Base-by-base conservation (phyloP, 768 basidiomycete species). In the Trametes gibbosa region DNA sequence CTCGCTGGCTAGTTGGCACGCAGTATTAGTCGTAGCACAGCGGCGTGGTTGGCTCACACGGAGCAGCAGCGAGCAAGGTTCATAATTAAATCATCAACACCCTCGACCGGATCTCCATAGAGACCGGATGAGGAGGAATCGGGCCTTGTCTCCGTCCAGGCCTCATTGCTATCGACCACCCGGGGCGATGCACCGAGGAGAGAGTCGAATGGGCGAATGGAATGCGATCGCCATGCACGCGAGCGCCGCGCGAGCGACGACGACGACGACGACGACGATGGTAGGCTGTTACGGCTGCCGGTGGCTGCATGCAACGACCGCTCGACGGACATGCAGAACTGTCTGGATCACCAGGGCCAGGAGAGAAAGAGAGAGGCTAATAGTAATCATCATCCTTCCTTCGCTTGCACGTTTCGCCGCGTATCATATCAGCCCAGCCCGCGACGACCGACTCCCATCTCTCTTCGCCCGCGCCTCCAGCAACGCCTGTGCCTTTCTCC, bases 41-140 rank as follows among this genome's bases (percentile, higher is more conserved):
- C 16, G 14, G 5, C 6, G 12, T 12, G 13, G 23, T 23, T 2
- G 8, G 34, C n/a, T 25, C 43, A 34, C 34, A 53, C 42, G 27
- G 16, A 4, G 29, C 29, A 32, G 29, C 29, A 32, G 10, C 5
- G 29, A 5, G 29, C 59, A 60, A 54, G 53, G 52, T 50, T 50
- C 55, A 50, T 41, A 50, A 60, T 60, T 54, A 60, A 60, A 48
- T 60, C 53, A 60, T 60, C 52, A 54, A 55, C 29, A 14, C 39
- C 37, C 51, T 37, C 46, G 49, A 32, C 51, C 41, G 39, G 27
- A 60, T 60, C 49, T 41, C 59, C 59, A 60, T 60, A 60, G 59
- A 54, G 53, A 60, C 59, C 47, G 43, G 43, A 45, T 10, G 9
- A 23, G 13, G 21, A 10, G n/a, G n/a, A n/a, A n/a, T n/a, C 43